phyloP scores from a whole-genome alignment of 345 rosid species.

The Eucalyptus tenuipes region DNA sequence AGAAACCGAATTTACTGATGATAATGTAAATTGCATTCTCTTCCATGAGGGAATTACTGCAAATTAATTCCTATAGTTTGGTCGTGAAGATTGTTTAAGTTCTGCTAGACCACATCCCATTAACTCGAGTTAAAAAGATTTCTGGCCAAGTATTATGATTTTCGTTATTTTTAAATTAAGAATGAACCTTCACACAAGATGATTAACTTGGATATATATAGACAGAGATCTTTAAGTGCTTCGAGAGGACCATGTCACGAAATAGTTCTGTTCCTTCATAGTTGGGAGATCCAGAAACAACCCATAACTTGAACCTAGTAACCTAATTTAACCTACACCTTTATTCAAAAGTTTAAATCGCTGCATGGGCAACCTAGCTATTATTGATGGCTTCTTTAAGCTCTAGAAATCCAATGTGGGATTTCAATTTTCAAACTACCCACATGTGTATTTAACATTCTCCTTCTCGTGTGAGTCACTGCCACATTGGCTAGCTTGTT shows the following conservation, averaged over 20 bases:
- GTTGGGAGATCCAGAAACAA: background rate
- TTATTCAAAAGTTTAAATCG: background rate
- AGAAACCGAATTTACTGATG: background rate
- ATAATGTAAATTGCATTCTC: background rate
- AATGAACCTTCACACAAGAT: background rate
- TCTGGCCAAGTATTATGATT: background rate
- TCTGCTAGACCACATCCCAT: background rate
- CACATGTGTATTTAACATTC: background rate
- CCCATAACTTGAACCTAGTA: background rate
- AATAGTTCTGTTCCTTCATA: too few relatives aligned
- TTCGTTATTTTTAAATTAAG: background rate
- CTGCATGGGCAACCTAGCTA: background rate
- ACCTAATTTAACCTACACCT: background rate
- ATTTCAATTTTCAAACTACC: background rate
- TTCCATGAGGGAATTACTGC: background rate
- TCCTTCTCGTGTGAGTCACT: background rate
- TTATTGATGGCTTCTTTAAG: background rate
- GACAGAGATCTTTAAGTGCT: background rate
- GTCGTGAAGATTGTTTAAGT: background rate
- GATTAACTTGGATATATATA: background rate
- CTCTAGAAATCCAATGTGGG: background rate
- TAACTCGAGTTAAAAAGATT: background rate
- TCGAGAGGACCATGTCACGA: background rate
- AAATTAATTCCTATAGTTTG: background rate
- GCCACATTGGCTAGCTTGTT: background rate